These are phyloP conservation scores for Paraconiothyrium brasiliense DNA, from an alignment of 2,329 filamentous ascomycete species.

Conservation along the genomic window DNA sequence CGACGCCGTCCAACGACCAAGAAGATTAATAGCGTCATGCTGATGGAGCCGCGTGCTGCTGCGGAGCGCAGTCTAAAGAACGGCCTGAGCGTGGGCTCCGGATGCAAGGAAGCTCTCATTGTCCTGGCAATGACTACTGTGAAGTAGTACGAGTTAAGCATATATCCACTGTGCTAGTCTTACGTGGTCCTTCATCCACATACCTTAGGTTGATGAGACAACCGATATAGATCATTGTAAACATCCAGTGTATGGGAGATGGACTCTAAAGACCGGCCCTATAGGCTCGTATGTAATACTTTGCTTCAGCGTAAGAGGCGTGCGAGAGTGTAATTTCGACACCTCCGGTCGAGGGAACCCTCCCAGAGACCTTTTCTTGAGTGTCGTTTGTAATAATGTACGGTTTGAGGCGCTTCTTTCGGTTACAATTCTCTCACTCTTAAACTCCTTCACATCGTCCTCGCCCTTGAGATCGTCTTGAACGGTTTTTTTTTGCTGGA, in stretches of 20 bases:
- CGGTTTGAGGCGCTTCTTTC: conserved; percentile 2
- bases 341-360: neutral
- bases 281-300: too few relatives aligned
- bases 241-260: too few relatives aligned
- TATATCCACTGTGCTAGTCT: too few relatives aligned
- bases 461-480: conserved; percentile 19
- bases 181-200: too few relatives aligned
- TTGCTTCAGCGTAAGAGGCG: too few relatives aligned
- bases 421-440: conserved; percentile 8
- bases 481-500: conserved; percentile 17
- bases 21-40: neutral
- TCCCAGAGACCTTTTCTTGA: neutral
- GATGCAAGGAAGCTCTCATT: too few relatives aligned
- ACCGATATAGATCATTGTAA: too few relatives aligned
- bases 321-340: neutral
- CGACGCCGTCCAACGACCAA: neutral
- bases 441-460: conserved; percentile 18
- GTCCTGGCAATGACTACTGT: too few relatives aligned
- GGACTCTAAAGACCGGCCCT: too few relatives aligned
- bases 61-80: neutral
- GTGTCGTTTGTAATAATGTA: neutral
- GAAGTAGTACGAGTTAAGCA: too few relatives aligned
- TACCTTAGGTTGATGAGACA: too few relatives aligned
- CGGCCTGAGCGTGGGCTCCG: neutral
- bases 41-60: conserved; percentile 1